Evolutionary conservation across 208 protist species (phyloP).

Genomic region (Leishmania tropica): DNA sequence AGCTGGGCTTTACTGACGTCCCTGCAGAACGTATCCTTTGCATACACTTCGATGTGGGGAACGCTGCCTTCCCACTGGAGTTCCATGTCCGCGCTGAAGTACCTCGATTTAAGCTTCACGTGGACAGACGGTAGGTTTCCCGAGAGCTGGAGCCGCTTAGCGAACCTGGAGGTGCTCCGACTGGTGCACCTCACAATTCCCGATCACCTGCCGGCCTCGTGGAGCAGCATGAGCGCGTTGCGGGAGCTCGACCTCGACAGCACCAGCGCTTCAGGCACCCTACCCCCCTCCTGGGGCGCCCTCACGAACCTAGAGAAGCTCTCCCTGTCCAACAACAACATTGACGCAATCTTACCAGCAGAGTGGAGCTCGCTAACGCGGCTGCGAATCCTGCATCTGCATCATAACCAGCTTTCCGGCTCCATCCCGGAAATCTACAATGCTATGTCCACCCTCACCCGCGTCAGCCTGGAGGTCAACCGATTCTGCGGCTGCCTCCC

Average conservation of each 20-base stretch:
- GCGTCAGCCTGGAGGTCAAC: background rate
- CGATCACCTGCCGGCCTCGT: background rate
- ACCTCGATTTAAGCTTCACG: slow-evolving; percentile 3
- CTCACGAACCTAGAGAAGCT: background rate
- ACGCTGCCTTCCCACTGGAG: background rate
- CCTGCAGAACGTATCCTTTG: slow-evolving; percentile 7
- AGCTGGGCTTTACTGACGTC: slow-evolving; percentile 5
- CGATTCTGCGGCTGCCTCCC: background rate
- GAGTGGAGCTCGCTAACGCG: background rate
- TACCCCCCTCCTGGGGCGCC: background rate
- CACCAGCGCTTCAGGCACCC: background rate
- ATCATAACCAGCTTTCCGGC: background rate
- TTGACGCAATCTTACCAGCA: background rate
- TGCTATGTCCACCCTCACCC: background rate
- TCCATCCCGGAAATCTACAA: background rate
- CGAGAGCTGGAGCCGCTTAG: background rate
- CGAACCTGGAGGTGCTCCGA: background rate
- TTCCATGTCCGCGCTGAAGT: background rate
- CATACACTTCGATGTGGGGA: slow-evolving; percentile 6
- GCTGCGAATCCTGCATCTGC: background rate
- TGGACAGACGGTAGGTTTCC: slow-evolving; percentile 1
- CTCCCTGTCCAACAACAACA: background rate
- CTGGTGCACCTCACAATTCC: slow-evolving; percentile 1
- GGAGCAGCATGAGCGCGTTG: background rate
- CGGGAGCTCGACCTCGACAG: background rate